Base-by-base conservation (phyloP, 768 basidiomycete species). In the Hygrophorus russula region DNA sequence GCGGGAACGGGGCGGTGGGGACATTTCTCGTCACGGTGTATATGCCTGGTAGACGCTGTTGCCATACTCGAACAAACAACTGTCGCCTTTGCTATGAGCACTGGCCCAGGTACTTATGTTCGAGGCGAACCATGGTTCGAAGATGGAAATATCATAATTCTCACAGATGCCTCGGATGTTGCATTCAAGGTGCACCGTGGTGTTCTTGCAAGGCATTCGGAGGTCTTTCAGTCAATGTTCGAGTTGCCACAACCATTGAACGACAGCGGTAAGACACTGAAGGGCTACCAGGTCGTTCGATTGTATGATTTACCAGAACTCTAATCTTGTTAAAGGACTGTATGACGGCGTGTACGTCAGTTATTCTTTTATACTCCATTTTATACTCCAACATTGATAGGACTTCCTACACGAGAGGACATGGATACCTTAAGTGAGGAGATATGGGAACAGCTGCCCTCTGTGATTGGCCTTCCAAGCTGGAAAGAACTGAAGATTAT, bases 281-380 rank as follows among this genome's bases (percentile, higher is more conserved):
- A 75, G 38, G 66, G 65, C 18, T 76, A 72, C 49, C 73, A 66
- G 46, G 62, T 76, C 20, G 65, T 78, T 19, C 56, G 54, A 14
- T 72, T 78, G 71, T 66, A 73, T 53, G 77, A 79, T 50, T 48
- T 59, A 11, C 68, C 74, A 76, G 49, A 56, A 78, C 4, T 67
- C 70, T 30, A 64, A 62, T 49, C 61, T 78, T 13, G 65, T 79
- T 41, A 67, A 63, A 42, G 73, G 73, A 5, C 53, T 78, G 18
- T 79, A 79, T 50, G 76, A 79, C 55, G 73, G 72, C 49, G 61
- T 63, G 73, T 78, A 55, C 59, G 71, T 69, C 12, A 60, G 46
- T 58, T 65, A 31, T 79, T 78, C 51, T 71, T 71, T 3, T 63
- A 75, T 31, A 69, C 78, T 65, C 55, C 76, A 79, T 71, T 71